phyloP scores from a whole-genome alignment of 208 protist species.

The Acanthamoeba healyi region DNA sequence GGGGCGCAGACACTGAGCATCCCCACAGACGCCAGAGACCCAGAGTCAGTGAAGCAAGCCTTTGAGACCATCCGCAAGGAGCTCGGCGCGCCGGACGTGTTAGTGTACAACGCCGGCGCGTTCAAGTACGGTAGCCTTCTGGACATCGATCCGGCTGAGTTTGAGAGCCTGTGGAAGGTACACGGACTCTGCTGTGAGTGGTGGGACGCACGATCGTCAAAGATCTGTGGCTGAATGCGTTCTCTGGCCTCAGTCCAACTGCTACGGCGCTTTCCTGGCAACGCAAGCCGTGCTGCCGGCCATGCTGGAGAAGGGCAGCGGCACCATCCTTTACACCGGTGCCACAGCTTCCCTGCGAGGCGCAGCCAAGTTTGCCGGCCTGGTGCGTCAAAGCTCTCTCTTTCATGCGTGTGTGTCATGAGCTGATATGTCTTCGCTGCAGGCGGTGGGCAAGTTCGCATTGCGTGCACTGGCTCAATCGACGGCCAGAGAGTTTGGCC shows the following conservation, averaged over 20 bases:
- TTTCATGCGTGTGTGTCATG: background rate
- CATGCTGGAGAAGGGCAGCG: conserved; percentile 68
- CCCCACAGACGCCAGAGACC: conserved; percentile 35
- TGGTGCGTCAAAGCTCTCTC: conserved; percentile 7
- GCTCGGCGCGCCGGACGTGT: conserved; percentile 15
- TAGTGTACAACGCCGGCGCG: conserved; percentile 79
- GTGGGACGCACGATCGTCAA: no score
- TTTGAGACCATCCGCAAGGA: conserved; percentile 74
- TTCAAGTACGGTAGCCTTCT: conserved; percentile 59
- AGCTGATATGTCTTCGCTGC: background rate
- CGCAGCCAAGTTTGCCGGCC: conserved; percentile 73
- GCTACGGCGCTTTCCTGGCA: conserved; percentile 73
- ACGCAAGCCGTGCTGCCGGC: conserved; percentile 75
- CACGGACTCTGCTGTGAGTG: background rate
- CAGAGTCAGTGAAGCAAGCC: conserved; percentile 44
- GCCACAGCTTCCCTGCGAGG: conserved; percentile 84
- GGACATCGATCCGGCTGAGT: conserved; percentile 12
- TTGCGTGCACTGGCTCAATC: conserved; percentile 83
- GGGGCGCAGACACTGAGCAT: conserved; percentile 26
- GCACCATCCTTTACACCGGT: conserved; percentile 86
- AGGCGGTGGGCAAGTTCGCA: conserved; percentile 81
- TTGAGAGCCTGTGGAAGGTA: conserved; percentile 40
- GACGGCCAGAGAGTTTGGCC: conserved; percentile 81
- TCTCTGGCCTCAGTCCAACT: background rate
- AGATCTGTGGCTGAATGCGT: no score